A percentile compares a stretch with the other conserved stretches of the same genome.
phyloP scores from a whole-genome alignment of 2,329 filamentous ascomycete species.

The Grosmannia penicillata region DNA sequence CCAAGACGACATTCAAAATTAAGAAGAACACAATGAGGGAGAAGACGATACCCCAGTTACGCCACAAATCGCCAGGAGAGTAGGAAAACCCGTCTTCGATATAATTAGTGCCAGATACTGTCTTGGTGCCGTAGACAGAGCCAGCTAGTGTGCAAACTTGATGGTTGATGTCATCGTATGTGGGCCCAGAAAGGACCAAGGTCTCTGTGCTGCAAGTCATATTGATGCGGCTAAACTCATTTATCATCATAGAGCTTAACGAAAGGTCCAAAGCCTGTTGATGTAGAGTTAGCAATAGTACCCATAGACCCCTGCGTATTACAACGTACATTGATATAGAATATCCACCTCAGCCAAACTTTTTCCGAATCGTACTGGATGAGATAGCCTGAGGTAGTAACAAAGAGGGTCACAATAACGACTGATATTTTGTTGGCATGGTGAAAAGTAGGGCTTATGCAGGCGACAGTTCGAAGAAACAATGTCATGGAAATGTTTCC shows the following conservation, averaged over 20 bases:
- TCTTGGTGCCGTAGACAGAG: constrained; percentile 46
- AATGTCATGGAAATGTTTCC: constrained; percentile 61
- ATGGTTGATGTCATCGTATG: constrained; percentile 55
- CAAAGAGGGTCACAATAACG: constrained; percentile 65
- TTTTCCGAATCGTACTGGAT: constrained; percentile 66
- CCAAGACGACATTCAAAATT: constrained; percentile 58
- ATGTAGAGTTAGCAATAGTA: constrained; percentile 22
- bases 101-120: constrained; percentile 54
- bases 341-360: constrained; percentile 68
- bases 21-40: constrained; percentile 65
- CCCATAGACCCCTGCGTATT: too few relatives aligned
- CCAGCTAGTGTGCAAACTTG: constrained; percentile 74
- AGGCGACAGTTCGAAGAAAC: constrained; percentile 63
- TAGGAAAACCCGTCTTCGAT: constrained; percentile 56
- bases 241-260: constrained; percentile 71
- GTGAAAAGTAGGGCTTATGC: constrained; percentile 66
- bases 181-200: constrained; percentile 55
- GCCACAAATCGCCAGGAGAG: constrained; percentile 53
- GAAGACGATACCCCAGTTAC: constrained; percentile 71
- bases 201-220: constrained; percentile 54
- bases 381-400: constrained; percentile 68
- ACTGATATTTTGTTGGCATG: constrained; percentile 74
- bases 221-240: constrained; percentile 60
- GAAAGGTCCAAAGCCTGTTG: constrained; percentile 47
- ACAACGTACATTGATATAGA: constrained; percentile 49